Base-by-base conservation (phyloP, 805 yeast species). In the Candida wancherniae region DNA sequence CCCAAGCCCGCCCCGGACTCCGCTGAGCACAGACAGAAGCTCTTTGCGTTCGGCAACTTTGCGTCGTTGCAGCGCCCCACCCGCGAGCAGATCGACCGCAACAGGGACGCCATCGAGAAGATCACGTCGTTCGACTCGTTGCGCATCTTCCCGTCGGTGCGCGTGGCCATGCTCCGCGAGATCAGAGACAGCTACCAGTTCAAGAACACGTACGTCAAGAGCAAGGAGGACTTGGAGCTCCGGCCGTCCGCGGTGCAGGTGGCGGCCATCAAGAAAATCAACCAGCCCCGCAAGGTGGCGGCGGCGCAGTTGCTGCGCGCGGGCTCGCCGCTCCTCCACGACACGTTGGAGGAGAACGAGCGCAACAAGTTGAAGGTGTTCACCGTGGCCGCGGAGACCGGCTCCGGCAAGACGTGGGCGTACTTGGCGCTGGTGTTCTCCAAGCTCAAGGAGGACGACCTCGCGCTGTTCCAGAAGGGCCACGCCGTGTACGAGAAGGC, bases 341-440 rank as follows among this genome's bases (percentile, higher is more conserved):
- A 55, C 17, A 44, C 60, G 34, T 47, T 51, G 27, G 36, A 44
- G 23, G 48, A 48, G 9, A 61, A 63, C 34, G 62, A 57, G 35
- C 30, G 28, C 14, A 55, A 50, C 16, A 53, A 50, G 36, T 47
- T 77, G 28, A 76, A 77, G 42, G 71, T 80, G 1, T 85, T 75
- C 63, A 75, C 92, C 2, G 57, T 90, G 33, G 97, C 97, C 1
- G 95, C 97, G 3, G 97, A 92, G 53, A 90, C 98, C 0, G 98
- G 98, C 0, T 82, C 95, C 0, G 98, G 98, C 6, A 90, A 90
- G 52, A 90, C 98, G 0, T 77, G 95, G 78, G 87, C 97, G 0
- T 90, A 88, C 50, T 51, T 92, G 38, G 76, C 83, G 0, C 88
- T 95, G 0, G 40, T 90, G 20, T 41, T 88, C 22, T 81, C 85